Conservation (phyloP, 768 basidiomycete species). For the Rhizopogon vesiculosus region DNA sequence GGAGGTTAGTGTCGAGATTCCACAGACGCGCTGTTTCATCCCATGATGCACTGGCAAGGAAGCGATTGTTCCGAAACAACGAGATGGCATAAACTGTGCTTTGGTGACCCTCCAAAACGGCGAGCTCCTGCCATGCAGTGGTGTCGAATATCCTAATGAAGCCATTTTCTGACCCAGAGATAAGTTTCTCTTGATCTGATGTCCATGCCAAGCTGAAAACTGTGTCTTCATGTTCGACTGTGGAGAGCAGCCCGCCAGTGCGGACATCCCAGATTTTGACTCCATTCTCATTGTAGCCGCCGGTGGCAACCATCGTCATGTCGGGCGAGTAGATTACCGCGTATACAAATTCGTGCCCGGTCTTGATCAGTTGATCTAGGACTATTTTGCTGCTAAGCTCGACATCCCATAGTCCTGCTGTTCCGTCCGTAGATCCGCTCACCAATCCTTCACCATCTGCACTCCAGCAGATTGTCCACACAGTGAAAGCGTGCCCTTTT, state of each 20-base stretch:
- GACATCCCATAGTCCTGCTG: not conserved
- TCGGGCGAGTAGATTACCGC: not conserved
- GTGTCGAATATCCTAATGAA: not conserved
- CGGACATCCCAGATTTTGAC: not conserved
- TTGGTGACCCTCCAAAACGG: not conserved
- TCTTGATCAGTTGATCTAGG: not conserved
- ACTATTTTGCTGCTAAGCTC: not conserved
- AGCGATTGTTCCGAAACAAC: not conserved
- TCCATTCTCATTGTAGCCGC: not conserved
- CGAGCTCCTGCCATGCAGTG: not conserved
- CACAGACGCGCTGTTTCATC: not conserved
- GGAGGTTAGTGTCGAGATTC: not conserved
- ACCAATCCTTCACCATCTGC: not conserved
- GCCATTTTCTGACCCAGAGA: not conserved
- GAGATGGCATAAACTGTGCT: not conserved
- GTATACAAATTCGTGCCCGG: not conserved
- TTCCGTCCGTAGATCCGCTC: not conserved
- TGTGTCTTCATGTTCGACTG: not conserved
- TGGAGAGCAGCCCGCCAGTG: not conserved
- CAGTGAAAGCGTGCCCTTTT: not conserved
- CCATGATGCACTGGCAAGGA: not conserved
- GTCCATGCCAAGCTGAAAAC: not conserved
- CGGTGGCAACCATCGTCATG: not conserved
- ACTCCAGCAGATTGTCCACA: not conserved
- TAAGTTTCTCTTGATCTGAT: not conserved